Evolutionary conservation across 345 rosid genomes (phyloP), one percentile per base, ranked within the genome.

Genomic region (Gossypium arboreum): DNA sequence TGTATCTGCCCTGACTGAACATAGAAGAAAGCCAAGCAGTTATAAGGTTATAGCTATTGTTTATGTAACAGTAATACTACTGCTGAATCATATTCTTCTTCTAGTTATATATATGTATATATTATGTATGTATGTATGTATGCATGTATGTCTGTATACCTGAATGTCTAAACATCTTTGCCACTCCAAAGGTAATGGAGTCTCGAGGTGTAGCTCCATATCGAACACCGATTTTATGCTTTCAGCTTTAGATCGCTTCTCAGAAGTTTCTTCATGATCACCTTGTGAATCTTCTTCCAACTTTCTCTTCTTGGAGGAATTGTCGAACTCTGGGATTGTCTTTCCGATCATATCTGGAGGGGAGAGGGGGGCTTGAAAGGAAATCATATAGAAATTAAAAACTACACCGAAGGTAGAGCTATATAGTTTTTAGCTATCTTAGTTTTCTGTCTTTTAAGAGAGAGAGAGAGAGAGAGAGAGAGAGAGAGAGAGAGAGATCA

Each of bases 1-100:
- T 89, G 85, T 82, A 89, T 83, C 87, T 84, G 59, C 79, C 93
- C 91, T 17, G 93, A 89, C 93, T 89, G 89, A 43, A 22, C 17
- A 68, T 13, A 22, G 13, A 25, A 57, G 58, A 9, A 65, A 2
- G 27, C 20, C 17, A 51, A 75, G 12, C 22, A 45, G 39, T 9
- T 20, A 39, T 44, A 57, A 56, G 55, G 13, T 22, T 20, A 22
- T 55, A 39, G 22, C 3, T 7, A 12, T 39, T 56, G 41, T 39
- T 57, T 57, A 39, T 56, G 63, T 43, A 72, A 72, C 75, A 39
- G 39, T 58, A 22, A 55, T 34, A 11, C 10, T 39, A 57, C 27
- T n/a, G 17, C 6, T 52, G 62, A 52, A 17, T 3, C 71, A 18
- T 11, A 20, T 44, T 7, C 70, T 66, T 44, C 29, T 24, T 66